Evolutionary conservation across 2,329 filamentous ascomycete species (phyloP).

Genomic region (Fusarium drepaniforme): DNA sequence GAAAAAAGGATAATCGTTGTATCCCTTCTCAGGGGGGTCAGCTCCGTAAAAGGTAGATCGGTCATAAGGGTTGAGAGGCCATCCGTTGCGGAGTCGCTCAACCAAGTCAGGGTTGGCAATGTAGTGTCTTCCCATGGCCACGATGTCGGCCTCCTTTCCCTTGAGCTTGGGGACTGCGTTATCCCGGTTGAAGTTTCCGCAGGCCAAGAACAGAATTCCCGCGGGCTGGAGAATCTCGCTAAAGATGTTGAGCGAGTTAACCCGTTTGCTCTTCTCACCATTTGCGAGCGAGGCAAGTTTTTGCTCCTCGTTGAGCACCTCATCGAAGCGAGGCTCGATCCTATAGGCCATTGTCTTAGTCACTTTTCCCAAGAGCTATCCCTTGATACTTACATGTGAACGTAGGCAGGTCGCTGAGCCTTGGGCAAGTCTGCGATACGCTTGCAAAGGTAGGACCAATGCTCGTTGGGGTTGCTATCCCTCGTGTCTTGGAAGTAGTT

Average conservation of each 20-base stretch:
- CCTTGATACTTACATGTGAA: slow-evolving; percentile 54
- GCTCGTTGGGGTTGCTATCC: slow-evolving; percentile 47
- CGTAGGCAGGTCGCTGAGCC: slow-evolving; percentile 54
- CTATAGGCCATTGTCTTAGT: slow-evolving; percentile 29
- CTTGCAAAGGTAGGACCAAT: slow-evolving; percentile 53
- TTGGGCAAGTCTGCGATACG: slow-evolving; percentile 50
- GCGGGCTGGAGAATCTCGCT: slow-evolving; percentile 53
- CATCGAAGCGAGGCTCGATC: slow-evolving; percentile 61
- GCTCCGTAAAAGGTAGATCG: slow-evolving; percentile 54
- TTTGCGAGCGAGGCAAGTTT: slow-evolving; percentile 55
- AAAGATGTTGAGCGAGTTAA: slow-evolving; percentile 55
- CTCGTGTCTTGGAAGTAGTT: slow-evolving; percentile 49
- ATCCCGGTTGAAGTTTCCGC: slow-evolving; percentile 58
- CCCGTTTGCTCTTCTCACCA: slow-evolving; percentile 19
- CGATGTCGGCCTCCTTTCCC: slow-evolving; percentile 41
- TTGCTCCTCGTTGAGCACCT: slow-evolving; percentile 57
- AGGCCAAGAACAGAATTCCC: slow-evolving; percentile 61
- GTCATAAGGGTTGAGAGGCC: slow-evolving; percentile 54
- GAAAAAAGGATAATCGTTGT: slow-evolving; percentile 45
- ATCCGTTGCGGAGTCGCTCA: slow-evolving; percentile 51
- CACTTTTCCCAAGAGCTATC: background rate
- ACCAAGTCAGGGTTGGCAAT: slow-evolving; percentile 52
- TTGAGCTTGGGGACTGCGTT: slow-evolving; percentile 56
- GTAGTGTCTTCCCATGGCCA: slow-evolving; percentile 49
- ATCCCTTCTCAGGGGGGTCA: slow-evolving; percentile 39